phyloP scores from a whole-genome alignment of 2,329 filamentous ascomycete genomes.

The Alternaria sp. region DNA sequence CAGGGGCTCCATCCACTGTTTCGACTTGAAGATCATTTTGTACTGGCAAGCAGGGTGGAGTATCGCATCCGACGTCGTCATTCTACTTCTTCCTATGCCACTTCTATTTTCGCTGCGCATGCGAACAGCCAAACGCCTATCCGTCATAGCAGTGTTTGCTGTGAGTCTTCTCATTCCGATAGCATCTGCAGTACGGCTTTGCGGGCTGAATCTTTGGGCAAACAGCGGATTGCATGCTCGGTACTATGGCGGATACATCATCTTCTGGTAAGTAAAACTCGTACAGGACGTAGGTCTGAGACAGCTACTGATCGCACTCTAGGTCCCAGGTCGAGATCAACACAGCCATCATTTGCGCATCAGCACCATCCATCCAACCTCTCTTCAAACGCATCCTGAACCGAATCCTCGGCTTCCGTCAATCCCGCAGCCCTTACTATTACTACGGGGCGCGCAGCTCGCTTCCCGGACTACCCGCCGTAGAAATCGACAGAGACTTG shows the following conservation, averaged over 20 bases:
- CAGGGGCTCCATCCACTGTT: constrained; percentile 15
- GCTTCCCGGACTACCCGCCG: neutral
- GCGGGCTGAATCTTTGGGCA: constrained; percentile 25
- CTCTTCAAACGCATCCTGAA: constrained; percentile 23
- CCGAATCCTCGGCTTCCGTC: constrained; percentile 10
- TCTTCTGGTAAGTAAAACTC: constrained; percentile 20
- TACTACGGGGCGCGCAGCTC: constrained; percentile 8
- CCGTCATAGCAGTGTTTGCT: constrained; percentile 30
- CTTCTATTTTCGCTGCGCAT: constrained; percentile 31
- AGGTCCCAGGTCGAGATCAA: constrained; percentile 33
- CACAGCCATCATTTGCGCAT: constrained; percentile 33
- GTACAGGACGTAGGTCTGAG: neutral
- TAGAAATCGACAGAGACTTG: neutral
- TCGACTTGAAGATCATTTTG: constrained; percentile 22
- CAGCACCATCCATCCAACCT: constrained; percentile 30
- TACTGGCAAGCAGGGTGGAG: constrained; percentile 31
- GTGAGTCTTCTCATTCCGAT: constrained; percentile 29
- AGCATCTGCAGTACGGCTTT: constrained; percentile 27
- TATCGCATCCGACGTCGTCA: constrained; percentile 30
- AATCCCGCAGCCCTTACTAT: constrained; percentile 14
- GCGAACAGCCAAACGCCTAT: constrained; percentile 26
- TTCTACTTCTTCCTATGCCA: constrained; percentile 32
- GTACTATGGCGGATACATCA: constrained; percentile 33
- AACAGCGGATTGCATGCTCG: constrained; percentile 7
- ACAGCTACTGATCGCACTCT: neutral